Percentiles rank a stretch among this genome's conserved stretches.
Evolutionary conservation across 305 asterid genomes (phyloP).

Genomic region (Fraxinus latifolia): DNA sequence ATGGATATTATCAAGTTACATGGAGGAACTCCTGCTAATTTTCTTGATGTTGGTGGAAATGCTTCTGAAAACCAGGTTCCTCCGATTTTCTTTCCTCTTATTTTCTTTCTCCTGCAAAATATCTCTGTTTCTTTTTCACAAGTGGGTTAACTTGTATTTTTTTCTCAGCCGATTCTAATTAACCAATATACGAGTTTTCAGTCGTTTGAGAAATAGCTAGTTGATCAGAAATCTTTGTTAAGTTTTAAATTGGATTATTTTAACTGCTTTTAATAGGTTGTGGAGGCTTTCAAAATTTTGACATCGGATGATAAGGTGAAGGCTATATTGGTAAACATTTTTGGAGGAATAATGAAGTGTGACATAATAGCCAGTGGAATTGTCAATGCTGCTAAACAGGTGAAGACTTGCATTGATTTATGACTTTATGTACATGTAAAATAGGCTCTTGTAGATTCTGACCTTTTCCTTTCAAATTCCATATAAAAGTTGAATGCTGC

Average conservation of each 20-base stretch:
- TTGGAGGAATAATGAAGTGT: constrained; percentile 99
- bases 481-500: not conserved
- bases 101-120: not conserved
- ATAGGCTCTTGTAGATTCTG: not conserved
- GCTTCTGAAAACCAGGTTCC: constrained; percentile 93
- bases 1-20: constrained; percentile 97
- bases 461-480: not conserved
- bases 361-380: constrained; percentile 98
- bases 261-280: constrained; percentile 55
- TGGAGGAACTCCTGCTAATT: constrained; percentile 99
- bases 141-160: not conserved
- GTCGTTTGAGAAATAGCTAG: not conserved
- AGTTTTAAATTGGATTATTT: not conserved
- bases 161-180: not conserved
- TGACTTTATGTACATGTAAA: not conserved
- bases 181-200: not conserved
- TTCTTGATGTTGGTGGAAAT: constrained; percentile 99
- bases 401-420: constrained; percentile 25
- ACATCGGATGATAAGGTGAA: constrained; percentile 96
- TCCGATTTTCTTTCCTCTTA: constrained; percentile 1
- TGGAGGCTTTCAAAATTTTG: constrained; percentile 93
- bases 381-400: constrained; percentile 96
- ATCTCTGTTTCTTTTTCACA: constrained; percentile 1
- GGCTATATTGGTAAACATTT: constrained; percentile 93
- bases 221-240: not conserved